phyloP scores from a whole-genome alignment of 192 early-diverging fungal genomes.

The Podochytrium sp. region DNA sequence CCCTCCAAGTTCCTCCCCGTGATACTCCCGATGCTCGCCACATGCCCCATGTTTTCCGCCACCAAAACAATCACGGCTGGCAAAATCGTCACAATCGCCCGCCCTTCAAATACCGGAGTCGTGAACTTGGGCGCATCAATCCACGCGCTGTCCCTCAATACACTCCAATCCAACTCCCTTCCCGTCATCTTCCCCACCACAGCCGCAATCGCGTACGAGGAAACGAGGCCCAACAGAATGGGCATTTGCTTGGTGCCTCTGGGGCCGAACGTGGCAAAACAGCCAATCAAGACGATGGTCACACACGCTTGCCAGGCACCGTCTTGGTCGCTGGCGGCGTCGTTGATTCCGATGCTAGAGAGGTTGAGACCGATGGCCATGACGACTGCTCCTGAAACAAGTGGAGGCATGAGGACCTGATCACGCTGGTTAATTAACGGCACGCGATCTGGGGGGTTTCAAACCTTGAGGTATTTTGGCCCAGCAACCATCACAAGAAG shows the following conservation, averaged over 20 bases:
- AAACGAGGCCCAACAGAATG: conserved; percentile 53
- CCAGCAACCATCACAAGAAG: conserved; percentile 50
- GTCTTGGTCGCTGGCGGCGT: conserved; percentile 41
- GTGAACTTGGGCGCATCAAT: conserved; percentile 51
- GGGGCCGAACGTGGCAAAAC: conserved; percentile 54
- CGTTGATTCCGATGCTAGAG: conserved; percentile 46
- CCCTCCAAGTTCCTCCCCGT: conserved; percentile 47
- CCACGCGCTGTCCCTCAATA: conserved; percentile 48
- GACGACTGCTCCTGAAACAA: conserved; percentile 60
- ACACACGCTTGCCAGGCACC: conserved; percentile 59
- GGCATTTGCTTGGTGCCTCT: conserved; percentile 50
- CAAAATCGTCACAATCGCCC: conserved; percentile 56
- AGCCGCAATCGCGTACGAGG: conserved; percentile 44
- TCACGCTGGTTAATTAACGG: too few species aligned
- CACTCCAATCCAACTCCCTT: conserved; percentile 29
- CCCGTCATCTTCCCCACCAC: conserved; percentile 22
- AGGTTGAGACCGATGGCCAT: conserved; percentile 60
- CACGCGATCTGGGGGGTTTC: too few species aligned
- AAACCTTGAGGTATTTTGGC: conserved; percentile 42
- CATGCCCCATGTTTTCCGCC: conserved; percentile 65
- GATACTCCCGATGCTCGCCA: conserved; percentile 59
- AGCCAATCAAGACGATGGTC: conserved; percentile 46
- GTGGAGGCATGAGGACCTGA: conserved; percentile 57
- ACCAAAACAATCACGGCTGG: conserved; percentile 58
- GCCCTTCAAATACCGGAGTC: conserved; percentile 46